Evolutionary conservation across 208 protist species (phyloP).

Genomic region (Leishmania aethiopica): DNA sequence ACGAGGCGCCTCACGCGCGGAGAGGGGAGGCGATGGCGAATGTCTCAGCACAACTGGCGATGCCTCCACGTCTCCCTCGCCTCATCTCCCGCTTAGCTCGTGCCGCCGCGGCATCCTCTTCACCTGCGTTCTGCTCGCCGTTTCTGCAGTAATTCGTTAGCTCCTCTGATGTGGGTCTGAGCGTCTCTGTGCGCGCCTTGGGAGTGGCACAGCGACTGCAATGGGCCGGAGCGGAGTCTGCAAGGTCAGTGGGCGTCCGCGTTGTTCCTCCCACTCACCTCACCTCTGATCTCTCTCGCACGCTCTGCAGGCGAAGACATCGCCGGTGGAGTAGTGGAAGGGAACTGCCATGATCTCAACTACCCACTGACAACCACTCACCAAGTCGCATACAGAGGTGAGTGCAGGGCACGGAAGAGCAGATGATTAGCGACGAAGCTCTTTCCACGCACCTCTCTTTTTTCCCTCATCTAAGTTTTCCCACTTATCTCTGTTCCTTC

Average conservation of each 20-base stretch:
- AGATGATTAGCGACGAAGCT: background rate
- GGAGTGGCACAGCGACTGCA: background rate
- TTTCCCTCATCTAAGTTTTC: background rate
- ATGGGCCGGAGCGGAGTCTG: background rate
- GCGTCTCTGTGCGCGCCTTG: no score
- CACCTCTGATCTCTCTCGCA: background rate
- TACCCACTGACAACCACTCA: background rate
- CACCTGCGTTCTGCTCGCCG: background rate
- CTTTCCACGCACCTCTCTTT: background rate
- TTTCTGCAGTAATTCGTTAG: no score
- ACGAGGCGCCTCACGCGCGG: background rate
- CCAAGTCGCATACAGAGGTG: background rate
- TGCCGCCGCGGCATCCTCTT: background rate
- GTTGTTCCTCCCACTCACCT: background rate
- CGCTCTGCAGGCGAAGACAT: background rate
- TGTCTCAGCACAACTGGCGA: constrained; percentile 1
- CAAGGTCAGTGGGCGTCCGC: background rate
- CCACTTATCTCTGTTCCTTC: no score
- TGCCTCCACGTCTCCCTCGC: background rate
- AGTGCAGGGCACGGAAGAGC: background rate
- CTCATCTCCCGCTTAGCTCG: background rate
- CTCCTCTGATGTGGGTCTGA: no score
- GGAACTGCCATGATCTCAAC: no score
- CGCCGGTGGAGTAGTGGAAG: background rate
- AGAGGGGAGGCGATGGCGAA: background rate